Base-by-base conservation (phyloP, 257 asterid genomes). In the Solanum piurae region DNA sequence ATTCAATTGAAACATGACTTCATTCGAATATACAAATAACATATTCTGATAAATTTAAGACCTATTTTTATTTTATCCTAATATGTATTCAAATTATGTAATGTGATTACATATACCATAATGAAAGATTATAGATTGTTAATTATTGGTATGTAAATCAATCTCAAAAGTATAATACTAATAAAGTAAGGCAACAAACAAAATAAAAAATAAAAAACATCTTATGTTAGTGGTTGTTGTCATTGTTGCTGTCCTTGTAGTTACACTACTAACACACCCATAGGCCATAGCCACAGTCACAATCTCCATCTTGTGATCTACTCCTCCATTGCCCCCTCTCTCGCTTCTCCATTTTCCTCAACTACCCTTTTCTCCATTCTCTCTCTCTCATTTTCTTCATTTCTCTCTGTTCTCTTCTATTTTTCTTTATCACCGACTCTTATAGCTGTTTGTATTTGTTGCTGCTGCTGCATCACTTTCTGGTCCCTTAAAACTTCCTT, bases 291-390 rank as follows among this genome's bases (percentile, higher is more conserved):
- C 55, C 33, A 75, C 33, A 21, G 86, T 82, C 86, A 7, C 76
- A 84, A 36, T 84, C 77, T 27, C 18, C 86, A 62, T 64, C 58
- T 64, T 64, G 37, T 58, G 68, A 84, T 36, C 34, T 84, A 36
- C 87, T 64, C 87, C 37, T 60, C 87, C 87, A 55, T 37, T 9
- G 5, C 27, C 40, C 86, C 29, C 87, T 27, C 16, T 27, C 93
- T 91, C 84, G 91, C 23, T 75, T 83, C 88, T 44, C 90, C 87
- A 89, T 93, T 91, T 72, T 94, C 98, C 92, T 90, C 95, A 94
- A 92, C 95, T 89, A 92, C 95, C 95, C 96, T 93, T 92, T 80
- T 33, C 90, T 58, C 69, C 40, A 62, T 73, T 80, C 80, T 88
- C 86, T 87, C 73, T 12, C 10, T 44, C 10, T 68, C 74, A 9